These are phyloP conservation scores for Dendrobium officinale DNA, from an alignment of 106 monocot species.

Conservation along the genomic window DNA sequence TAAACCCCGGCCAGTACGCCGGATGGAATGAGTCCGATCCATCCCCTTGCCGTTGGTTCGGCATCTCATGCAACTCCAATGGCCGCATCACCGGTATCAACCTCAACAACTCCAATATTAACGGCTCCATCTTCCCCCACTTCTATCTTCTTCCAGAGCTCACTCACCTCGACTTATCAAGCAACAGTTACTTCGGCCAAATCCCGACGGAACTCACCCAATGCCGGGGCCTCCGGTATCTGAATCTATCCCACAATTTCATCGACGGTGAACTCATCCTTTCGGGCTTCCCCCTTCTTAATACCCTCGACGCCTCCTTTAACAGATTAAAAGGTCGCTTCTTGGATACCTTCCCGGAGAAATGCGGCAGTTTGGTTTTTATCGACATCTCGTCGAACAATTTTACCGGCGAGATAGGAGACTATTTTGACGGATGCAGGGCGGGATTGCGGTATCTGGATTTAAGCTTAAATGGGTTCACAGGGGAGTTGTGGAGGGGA, in stretches of 20 bases:
- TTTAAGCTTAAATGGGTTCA: constrained; percentile 55
- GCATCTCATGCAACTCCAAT: constrained; percentile 42
- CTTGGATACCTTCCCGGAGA: constrained; percentile 27
- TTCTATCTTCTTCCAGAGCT: constrained; percentile 53
- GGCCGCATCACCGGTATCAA: constrained; percentile 35
- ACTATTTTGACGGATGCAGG: constrained; percentile 45
- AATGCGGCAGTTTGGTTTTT: constrained; percentile 37
- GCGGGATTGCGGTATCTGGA: constrained; percentile 39
- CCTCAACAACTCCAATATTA: constrained; percentile 40
- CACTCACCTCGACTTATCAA: constrained; percentile 55
- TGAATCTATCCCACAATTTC: constrained; percentile 72
- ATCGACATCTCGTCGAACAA: constrained; percentile 62
- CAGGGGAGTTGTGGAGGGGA: constrained; percentile 40
- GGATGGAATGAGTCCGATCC: constrained; percentile 41
- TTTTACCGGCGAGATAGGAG: constrained; percentile 38
- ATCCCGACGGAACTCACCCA: constrained; percentile 38
- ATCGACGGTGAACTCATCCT: constrained; percentile 47
- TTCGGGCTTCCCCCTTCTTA: constrained; percentile 33
- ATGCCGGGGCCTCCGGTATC: constrained; percentile 44
- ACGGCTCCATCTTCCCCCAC: constrained; percentile 33
- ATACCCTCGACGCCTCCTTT: constrained; percentile 41
- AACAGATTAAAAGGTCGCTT: constrained; percentile 48
- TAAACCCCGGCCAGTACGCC: constrained; percentile 34
- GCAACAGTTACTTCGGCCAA: constrained; percentile 38
- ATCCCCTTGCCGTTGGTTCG: constrained; percentile 55